Evolutionary conservation across 805 yeast genomes (phyloP).

Genomic region (Cyberlindnera nakhonratchasimensis): DNA sequence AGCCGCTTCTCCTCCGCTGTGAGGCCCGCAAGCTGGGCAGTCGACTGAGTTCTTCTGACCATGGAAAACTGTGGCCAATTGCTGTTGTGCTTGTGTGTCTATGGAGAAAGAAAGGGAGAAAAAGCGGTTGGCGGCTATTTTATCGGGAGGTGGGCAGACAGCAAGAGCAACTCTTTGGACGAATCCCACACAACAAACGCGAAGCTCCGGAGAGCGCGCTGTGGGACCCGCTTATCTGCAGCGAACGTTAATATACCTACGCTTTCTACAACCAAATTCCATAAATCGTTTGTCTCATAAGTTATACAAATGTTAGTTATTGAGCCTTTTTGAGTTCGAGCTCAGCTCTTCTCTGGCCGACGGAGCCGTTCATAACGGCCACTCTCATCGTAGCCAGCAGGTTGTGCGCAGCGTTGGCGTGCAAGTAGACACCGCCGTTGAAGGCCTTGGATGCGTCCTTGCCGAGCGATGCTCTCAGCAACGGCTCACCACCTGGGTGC

Average conservation of each 20-base stretch:
- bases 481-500: conserved; percentile 83
- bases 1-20: conserved; percentile 36
- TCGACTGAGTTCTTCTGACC: conserved; percentile 24
- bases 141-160: background rate
- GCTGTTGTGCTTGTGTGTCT: background rate
- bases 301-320: too few species aligned
- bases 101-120: background rate
- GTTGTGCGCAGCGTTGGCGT: conserved; percentile 84
- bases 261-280: too few species aligned
- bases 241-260: too few species aligned
- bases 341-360: conserved; percentile 33
- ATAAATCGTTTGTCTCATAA: too few species aligned
- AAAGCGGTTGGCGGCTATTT: conserved; percentile 1
- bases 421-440: conserved; percentile 83
- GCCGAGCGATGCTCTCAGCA: conserved; percentile 67
- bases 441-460: conserved; percentile 83
- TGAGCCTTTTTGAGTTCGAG: conserved; percentile 18
- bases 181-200: background rate
- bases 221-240: background rate
- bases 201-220: background rate
- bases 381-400: conserved; percentile 79
- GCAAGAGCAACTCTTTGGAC: background rate
- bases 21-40: conserved; percentile 27
- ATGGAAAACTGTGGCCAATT: background rate
- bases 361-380: conserved; percentile 69